Evolutionary conservation across 192 early-diverging fungal genomes (phyloP), one percentile per base, ranked within the genome.

Genomic region (Paraglomus brasilianum): DNA sequence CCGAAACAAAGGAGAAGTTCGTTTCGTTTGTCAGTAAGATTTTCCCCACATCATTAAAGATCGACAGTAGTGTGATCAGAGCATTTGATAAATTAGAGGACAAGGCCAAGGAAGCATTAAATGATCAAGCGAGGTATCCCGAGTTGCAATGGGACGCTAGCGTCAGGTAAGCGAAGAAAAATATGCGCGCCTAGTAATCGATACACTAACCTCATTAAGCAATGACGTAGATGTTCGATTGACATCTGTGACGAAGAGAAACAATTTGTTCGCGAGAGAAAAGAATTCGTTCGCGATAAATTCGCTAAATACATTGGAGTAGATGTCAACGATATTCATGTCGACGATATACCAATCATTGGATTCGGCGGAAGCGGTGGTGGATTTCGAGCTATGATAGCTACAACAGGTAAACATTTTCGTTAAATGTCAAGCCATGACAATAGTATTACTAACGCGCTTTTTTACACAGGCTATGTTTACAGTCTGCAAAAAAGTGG

Each of bases 271-370:
- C 57, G 17, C 1, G 57, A 39, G 15, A 36, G 57, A 36, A 60
- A 60, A 60, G 17, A 22, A 15, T 60, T 39, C 19, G 38, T 60
- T 7, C 36, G 57, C n/a, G 57, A 80, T 8, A 72, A 79, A 40
- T 93, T 93, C 81, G 89, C 91, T 47, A 79, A 85, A 63, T 92
- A 89, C 64, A 91, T 93, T 64, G 84, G 87, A 6, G 90, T 87
- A 7, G 56, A 86, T 21, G 78, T 74, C 11, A 73, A 72, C 4
- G 82, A 87, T 7, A 68, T 93, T 19, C 81, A 91, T 55, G 70
- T 70, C 15, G 78, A 80, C 8, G 88, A 93, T 59, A 83, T 93
- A 36, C 91, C 91, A 21, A 58, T 87, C 1, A 83, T 93, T 61
- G 88, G 81, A 6, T 66, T 89, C 60, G 88, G 85, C 15, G 88